Conservation (phyloP, 305 asterid genomes). For the Plantago coronopus region DNA sequence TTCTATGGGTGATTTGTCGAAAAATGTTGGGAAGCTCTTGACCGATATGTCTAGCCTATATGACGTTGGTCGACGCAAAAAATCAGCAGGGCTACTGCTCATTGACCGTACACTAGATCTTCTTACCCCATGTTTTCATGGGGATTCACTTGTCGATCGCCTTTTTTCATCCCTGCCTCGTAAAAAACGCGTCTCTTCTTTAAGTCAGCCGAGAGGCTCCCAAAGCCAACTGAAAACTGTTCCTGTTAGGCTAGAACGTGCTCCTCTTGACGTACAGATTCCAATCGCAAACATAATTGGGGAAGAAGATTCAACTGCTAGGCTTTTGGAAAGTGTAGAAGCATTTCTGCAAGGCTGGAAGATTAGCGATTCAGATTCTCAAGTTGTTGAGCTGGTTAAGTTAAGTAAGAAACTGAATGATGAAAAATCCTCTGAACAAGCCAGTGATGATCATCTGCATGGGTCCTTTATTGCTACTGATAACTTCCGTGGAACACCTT, state of each 20-base stretch:
- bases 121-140: slow-evolving; percentile 96
- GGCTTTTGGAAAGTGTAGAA: slow-evolving; percentile 65
- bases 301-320: slow-evolving; percentile 47
- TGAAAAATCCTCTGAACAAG: slow-evolving; percentile 30
- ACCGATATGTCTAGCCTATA: slow-evolving; percentile 97
- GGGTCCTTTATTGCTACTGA: slow-evolving; percentile 86
- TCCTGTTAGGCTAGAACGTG: slow-evolving; percentile 46
- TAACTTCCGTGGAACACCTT: slow-evolving; percentile 69
- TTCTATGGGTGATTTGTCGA: slow-evolving; percentile 91
- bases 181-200: slow-evolving; percentile 42
- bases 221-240: slow-evolving; percentile 52
- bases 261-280: slow-evolving; percentile 71
- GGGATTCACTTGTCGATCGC: slow-evolving; percentile 91
- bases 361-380: slow-evolving; percentile 40
- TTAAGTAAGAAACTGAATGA: slow-evolving; percentile 46
- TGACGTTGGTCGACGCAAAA: slow-evolving; percentile 90
- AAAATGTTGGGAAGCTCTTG: slow-evolving; percentile 84
- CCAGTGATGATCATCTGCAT: slow-evolving; percentile 41
- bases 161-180: slow-evolving; percentile 80
- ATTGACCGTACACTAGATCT: slow-evolving; percentile 96
- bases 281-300: slow-evolving; percentile 55
- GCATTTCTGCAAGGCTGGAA: slow-evolving; percentile 88
- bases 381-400: slow-evolving; percentile 42
- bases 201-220: slow-evolving; percentile 48
- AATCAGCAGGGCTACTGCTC: slow-evolving; percentile 81